These are phyloP conservation scores for Didymellaceae sp. DNA, from an alignment of 2,329 filamentous ascomycete species.

Conservation along the genomic window DNA sequence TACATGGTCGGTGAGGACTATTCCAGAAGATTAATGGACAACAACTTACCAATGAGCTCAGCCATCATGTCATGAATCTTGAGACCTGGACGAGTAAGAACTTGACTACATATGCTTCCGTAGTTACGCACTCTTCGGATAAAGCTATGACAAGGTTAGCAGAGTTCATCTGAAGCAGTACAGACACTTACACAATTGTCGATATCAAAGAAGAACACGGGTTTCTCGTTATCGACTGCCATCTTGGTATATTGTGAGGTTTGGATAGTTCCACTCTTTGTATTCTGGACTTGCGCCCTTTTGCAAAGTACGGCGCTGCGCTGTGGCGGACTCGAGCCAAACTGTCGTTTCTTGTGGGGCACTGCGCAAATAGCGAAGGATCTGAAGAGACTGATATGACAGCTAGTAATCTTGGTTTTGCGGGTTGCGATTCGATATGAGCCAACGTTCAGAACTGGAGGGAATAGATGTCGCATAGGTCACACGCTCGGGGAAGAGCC, in stretches of 20 bases:
- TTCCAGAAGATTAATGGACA: constrained; percentile 4
- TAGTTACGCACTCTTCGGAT: constrained; percentile 73
- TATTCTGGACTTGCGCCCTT: constrained; percentile 13
- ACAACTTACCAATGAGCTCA: constrained; percentile 67
- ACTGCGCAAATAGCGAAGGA: not conserved
- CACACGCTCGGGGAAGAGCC: constrained; percentile 1
- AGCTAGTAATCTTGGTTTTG: not conserved
- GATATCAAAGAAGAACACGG: constrained; percentile 84
- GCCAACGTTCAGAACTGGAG: not conserved
- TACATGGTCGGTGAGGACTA: constrained; percentile 27
- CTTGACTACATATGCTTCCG: not conserved
- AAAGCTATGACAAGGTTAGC: constrained; percentile 62
- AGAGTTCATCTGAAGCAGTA: not conserved
- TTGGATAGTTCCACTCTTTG: not conserved
- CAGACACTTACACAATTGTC: constrained; percentile 79
- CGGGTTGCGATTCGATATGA: not conserved
- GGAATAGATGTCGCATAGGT: constrained; percentile 5
- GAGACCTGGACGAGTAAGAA: constrained; percentile 60
- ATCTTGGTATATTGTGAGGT: constrained; percentile 16
- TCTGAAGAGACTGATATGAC: not conserved
- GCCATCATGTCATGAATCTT: constrained; percentile 91
- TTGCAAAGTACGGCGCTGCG: not conserved
- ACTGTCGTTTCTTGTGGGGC: not conserved
- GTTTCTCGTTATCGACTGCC: constrained; percentile 48
- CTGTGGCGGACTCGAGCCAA: constrained; percentile 4